These are phyloP conservation scores for Prunus mira DNA, from an alignment of 306 rosid genomes.

Conservation along the genomic window DNA sequence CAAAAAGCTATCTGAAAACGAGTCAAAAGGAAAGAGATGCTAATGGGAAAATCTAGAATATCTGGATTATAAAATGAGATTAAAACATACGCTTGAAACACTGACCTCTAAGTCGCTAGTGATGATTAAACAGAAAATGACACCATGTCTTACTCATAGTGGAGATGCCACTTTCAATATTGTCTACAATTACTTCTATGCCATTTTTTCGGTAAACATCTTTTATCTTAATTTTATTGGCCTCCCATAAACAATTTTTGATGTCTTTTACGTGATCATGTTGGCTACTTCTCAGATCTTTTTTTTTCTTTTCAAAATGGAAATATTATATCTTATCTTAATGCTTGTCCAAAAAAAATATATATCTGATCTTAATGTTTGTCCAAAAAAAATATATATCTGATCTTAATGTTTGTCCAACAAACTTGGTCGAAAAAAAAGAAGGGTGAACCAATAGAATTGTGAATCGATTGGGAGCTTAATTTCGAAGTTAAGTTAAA, in stretches of 20 bases:
- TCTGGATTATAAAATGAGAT: neutral
- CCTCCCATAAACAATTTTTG: neutral
- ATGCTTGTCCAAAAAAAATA: no score
- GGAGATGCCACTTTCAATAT: slow-evolving; percentile 24
- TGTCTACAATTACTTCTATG: neutral
- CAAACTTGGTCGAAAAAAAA: neutral
- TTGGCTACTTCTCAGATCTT: neutral
- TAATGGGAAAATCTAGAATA: neutral
- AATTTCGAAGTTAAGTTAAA: neutral
- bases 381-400: no score
- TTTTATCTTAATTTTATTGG: neutral
- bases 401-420: no score
- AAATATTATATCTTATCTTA: neutral
- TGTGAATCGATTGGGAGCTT: neutral
- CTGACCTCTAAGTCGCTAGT: neutral
- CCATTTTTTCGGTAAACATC: neutral
- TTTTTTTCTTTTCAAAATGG: neutral
- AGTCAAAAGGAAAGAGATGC: neutral
- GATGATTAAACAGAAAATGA: slow-evolving; percentile 21
- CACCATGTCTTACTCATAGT: slow-evolving; percentile 15
- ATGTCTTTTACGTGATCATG: neutral
- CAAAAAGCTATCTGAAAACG: neutral
- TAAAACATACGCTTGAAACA: neutral
- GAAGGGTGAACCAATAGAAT: neutral
- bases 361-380: no score